These are phyloP conservation scores for Naganishia kalamii DNA, from an alignment of 768 basidiomycete genomes.

Conservation along the genomic window DNA sequence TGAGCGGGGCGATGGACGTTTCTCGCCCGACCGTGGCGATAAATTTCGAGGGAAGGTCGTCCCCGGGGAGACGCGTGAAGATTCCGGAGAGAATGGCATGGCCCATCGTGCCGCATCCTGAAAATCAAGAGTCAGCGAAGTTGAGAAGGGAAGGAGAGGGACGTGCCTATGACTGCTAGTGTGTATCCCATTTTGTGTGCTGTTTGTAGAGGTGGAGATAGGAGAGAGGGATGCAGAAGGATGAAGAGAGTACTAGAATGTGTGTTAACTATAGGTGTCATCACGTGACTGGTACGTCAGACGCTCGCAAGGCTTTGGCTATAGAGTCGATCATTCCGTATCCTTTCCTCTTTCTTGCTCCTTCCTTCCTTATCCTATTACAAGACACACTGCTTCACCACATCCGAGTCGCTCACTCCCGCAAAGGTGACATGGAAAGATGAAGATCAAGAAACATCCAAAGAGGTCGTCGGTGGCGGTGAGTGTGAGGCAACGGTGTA, in stretches of 20 bases:
- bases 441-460: constrained; percentile 41
- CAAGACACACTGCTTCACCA: background rate
- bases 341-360: background rate
- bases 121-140: constrained; percentile 37
- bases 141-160: constrained; percentile 24
- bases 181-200: constrained; percentile 76
- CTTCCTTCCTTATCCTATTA: background rate
- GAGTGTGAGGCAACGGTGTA: constrained; percentile 31
- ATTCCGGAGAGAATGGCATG: constrained; percentile 90
- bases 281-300: too few species aligned
- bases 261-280: too few species aligned
- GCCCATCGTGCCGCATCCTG: constrained; percentile 98
- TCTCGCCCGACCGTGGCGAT: constrained; percentile 78
- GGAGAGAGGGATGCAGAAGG: background rate
- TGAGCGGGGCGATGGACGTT: constrained; percentile 46
- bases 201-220: background rate
- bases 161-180: constrained; percentile 71
- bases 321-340: too few species aligned
- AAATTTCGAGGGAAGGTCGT: constrained; percentile 65
- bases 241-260: background rate
- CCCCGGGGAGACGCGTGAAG: constrained; percentile 67
- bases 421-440: constrained; percentile 23
- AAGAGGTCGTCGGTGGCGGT: constrained; percentile 33
- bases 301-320: too few species aligned
- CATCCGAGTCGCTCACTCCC: background rate